These are phyloP conservation scores for Oryza meridionalis DNA, from an alignment of 176 grass and related monocot genomes.

Conservation along the genomic window DNA sequence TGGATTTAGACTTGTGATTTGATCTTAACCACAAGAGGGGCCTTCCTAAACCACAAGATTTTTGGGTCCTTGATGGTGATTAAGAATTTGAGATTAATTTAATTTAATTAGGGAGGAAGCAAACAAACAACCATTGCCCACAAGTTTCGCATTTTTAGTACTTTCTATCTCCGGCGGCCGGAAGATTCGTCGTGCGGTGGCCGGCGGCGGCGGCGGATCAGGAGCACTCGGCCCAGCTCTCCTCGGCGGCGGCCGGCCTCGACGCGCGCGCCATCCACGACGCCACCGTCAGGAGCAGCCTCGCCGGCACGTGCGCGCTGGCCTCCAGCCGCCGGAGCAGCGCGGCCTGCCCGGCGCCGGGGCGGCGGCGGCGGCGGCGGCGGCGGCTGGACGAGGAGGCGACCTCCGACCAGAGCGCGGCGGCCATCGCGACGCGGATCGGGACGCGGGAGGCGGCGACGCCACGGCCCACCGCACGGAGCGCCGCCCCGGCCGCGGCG, in stretches of 20 bases:
- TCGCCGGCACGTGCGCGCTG: slow-evolving; percentile 47
- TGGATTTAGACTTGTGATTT: background rate
- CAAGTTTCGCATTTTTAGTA: slow-evolving; percentile 1
- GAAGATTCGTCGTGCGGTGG: background rate
- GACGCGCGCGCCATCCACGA: slow-evolving; percentile 55
- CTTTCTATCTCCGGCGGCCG: background rate
- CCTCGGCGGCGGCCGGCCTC: slow-evolving; percentile 17
- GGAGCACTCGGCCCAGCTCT: slow-evolving; percentile 77
- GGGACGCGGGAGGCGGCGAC: slow-evolving; percentile 30
- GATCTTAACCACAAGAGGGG: slow-evolving; percentile 12
- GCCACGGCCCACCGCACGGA: slow-evolving; percentile 29
- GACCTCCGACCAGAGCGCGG: slow-evolving; percentile 53
- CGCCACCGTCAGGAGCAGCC: slow-evolving; percentile 44
- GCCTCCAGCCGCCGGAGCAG: slow-evolving; percentile 53
- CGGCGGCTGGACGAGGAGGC: background rate
- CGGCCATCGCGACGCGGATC: slow-evolving; percentile 58
- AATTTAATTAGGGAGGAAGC: background rate
- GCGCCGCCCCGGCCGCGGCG: background rate
- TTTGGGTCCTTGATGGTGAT: background rate
- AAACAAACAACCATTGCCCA: slow-evolving; percentile 49
- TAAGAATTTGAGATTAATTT: background rate
- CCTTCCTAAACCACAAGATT: background rate
- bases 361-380: too few species aligned
- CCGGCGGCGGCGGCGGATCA: background rate
- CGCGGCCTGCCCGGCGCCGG: background rate